A percentile compares a stretch with the other conserved stretches of the same genome.
Evolutionary conservation across 345 rosid species (phyloP).

Genomic region (Viola odorata): DNA sequence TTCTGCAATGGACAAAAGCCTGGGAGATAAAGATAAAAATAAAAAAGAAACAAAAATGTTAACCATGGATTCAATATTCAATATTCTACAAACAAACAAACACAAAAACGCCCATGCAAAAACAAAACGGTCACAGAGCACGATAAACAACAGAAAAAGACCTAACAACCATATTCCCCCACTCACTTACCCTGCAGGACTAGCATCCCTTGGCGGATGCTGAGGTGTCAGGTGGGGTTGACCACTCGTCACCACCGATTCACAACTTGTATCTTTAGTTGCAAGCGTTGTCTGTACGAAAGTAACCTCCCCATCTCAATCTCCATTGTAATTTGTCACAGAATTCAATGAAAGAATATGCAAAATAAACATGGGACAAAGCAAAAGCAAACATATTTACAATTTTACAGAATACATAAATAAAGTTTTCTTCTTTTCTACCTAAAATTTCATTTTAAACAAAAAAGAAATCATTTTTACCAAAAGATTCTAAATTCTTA

Average conservation of each 20-base stretch:
- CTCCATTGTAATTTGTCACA: background rate
- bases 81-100: conserved; percentile 6
- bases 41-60: conserved; percentile 11
- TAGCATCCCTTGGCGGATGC: conserved; percentile 99
- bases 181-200: conserved; percentile 97
- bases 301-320: conserved; percentile 15
- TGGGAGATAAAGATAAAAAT: conserved; percentile 9
- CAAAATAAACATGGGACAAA: too few relatives aligned
- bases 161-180: conserved; percentile 36
- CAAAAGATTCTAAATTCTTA: conserved; percentile 19
- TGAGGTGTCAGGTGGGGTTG: conserved; percentile 94
- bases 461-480: background rate
- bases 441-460: conserved; percentile 6
- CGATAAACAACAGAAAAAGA: conserved; percentile 34
- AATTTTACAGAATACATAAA: background rate
- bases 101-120: background rate
- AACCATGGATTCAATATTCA: conserved; percentile 21
- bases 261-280: conserved; percentile 98
- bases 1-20: conserved; percentile 99
- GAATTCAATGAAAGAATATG: background rate
- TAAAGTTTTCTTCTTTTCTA: background rate
- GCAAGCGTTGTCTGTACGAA: conserved; percentile 71
- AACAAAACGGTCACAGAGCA: conserved; percentile 22
- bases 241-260: conserved; percentile 96
- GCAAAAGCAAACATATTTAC: background rate